Percentiles rank a stretch among this genome's conserved stretches.
These are phyloP conservation scores for Aspergillus sclerotiicarbonarius DNA, from an alignment of 495 filamentous ascomycete species.

Conservation along the genomic window DNA sequence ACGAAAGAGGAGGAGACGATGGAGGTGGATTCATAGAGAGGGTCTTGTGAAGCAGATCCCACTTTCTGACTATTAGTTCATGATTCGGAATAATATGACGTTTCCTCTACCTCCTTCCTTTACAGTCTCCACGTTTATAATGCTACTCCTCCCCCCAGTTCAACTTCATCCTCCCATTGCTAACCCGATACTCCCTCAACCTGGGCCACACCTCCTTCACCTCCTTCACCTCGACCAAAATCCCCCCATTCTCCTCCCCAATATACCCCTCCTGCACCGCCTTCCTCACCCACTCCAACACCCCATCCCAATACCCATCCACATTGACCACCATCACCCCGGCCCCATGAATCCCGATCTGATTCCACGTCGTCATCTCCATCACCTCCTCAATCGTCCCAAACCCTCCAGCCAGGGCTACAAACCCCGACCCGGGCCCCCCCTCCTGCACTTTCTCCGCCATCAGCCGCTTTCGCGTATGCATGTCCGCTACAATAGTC, in stretches of 20 bases:
- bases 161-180: conserved; percentile 70
- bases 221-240: conserved; percentile 72
- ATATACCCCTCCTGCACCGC: conserved; percentile 79
- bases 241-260: conserved; percentile 60
- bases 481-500: conserved; percentile 91
- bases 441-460: conserved; percentile 78
- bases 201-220: conserved; percentile 68
- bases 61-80: not conserved
- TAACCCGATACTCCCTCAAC: conserved; percentile 72
- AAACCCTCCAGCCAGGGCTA: conserved; percentile 86
- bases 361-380: conserved; percentile 97
- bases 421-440: conserved; percentile 81
- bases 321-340: conserved; percentile 82
- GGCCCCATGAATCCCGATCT: conserved; percentile 84
- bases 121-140: no score
- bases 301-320: conserved; percentile 86
- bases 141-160: conserved; percentile 77
- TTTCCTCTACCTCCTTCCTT: no score
- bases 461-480: conserved; percentile 91
- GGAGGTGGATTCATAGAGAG: conserved; percentile 75
- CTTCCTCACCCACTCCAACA: conserved; percentile 77
- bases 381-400: conserved; percentile 96
- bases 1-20: conserved; percentile 64
- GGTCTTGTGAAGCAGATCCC: conserved; percentile 5
- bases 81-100: conserved; percentile 2